Percentiles rank a stretch among this genome's conserved stretches.
Evolutionary conservation across 768 basidiomycete species (phyloP).

Genomic region (Macrocybe gigantea): DNA sequence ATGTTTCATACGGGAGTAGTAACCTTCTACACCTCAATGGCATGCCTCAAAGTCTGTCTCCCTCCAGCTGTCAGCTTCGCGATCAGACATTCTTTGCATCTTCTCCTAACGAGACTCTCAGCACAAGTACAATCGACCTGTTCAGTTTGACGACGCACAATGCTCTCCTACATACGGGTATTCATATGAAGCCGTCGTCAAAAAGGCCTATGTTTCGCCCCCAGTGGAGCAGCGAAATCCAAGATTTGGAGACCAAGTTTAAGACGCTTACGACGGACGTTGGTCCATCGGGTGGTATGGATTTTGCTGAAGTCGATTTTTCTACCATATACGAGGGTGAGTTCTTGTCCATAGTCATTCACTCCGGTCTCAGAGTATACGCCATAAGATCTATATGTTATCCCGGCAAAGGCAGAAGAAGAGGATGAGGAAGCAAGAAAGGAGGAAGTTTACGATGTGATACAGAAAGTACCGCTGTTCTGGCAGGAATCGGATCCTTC

Average conservation of each 20-base stretch:
- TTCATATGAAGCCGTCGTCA: too few relatives aligned
- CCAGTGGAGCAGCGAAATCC: slow-evolving; percentile 15
- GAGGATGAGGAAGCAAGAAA: slow-evolving; percentile 25
- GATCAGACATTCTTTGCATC: too few relatives aligned
- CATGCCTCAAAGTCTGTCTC: slow-evolving; percentile 39
- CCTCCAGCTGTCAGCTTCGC: slow-evolving; percentile 14
- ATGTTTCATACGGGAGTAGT: slow-evolving; percentile 40
- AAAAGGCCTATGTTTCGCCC: too few relatives aligned
- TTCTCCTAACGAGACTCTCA: too few relatives aligned
- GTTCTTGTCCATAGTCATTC: slow-evolving; percentile 8
- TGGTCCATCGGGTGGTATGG: slow-evolving; percentile 40
- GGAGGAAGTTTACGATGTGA: slow-evolving; percentile 31
- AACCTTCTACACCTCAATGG: slow-evolving; percentile 37
- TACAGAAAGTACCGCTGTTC: slow-evolving; percentile 50
- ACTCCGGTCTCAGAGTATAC: background rate
- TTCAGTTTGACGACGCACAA: too few relatives aligned
- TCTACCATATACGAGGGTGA: slow-evolving; percentile 50
- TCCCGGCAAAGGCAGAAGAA: slow-evolving; percentile 19
- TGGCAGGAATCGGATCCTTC: slow-evolving; percentile 48
- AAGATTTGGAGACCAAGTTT: slow-evolving; percentile 24
- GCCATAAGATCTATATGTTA: too few relatives aligned
- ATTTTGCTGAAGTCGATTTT: slow-evolving; percentile 43
- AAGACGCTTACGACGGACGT: slow-evolving; percentile 24
- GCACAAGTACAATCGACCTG: too few relatives aligned
- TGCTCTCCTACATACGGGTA: too few relatives aligned